A percentile compares a stretch with the other conserved stretches of the same genome.
phyloP scores from a whole-genome alignment of 306 rosid genomes.

The Hippophae gyantsensis region DNA sequence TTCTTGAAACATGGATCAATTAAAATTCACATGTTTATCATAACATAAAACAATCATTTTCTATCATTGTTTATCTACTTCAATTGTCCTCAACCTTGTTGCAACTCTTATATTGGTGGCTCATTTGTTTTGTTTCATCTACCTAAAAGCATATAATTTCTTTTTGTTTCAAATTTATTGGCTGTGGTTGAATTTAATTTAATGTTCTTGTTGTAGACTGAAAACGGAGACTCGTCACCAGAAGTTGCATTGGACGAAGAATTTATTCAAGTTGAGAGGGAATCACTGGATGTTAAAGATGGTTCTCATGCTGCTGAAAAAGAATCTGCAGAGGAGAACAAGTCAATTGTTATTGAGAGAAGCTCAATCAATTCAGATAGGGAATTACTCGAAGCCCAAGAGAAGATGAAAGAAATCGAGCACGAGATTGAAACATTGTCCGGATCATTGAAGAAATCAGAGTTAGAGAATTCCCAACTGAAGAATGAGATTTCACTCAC shows the following conservation, averaged over 20 bases:
- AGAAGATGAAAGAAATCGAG: slow-evolving; percentile 70
- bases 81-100: neutral
- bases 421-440: slow-evolving; percentile 51
- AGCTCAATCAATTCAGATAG: slow-evolving; percentile 53
- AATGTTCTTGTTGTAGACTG: slow-evolving; percentile 29
- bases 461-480: slow-evolving; percentile 59
- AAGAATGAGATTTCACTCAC: slow-evolving; percentile 52
- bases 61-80: too few relatives aligned
- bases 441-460: slow-evolving; percentile 56
- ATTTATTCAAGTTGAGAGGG: slow-evolving; percentile 88
- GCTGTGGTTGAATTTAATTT: slow-evolving; percentile 1
- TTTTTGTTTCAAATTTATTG: neutral
- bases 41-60: too few relatives aligned
- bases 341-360: slow-evolving; percentile 33
- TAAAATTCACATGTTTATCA: too few relatives aligned
- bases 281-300: slow-evolving; percentile 40
- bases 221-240: slow-evolving; percentile 36
- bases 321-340: slow-evolving; percentile 25
- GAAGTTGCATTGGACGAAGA: slow-evolving; percentile 78
- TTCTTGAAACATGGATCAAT: too few relatives aligned
- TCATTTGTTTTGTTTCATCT: neutral
- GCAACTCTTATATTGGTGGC: neutral
- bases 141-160: too few relatives aligned
- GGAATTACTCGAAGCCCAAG: slow-evolving; percentile 75
- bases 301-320: slow-evolving; percentile 18